A percentile compares a stretch with the other conserved stretches of the same genome.
Conservation (phyloP, 106 monocot species). For the Dendrobium huoshanense region DNA sequence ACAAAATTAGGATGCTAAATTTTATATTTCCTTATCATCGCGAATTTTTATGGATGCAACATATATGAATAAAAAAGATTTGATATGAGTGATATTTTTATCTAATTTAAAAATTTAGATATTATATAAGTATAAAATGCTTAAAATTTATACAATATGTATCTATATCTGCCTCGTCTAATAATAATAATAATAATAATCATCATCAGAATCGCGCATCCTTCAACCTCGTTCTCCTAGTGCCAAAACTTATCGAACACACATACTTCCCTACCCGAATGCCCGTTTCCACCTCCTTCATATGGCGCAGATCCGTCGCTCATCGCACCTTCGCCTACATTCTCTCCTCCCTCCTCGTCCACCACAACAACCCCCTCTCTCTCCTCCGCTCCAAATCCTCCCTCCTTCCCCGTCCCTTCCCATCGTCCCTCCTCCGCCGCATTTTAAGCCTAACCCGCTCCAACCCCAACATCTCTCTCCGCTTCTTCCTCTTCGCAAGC, state of each 20-base stretch:
- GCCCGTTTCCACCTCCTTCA: not conserved
- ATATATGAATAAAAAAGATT: no score
- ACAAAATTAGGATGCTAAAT: no score
- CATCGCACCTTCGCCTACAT: slow-evolving; percentile 16
- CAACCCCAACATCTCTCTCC: slow-evolving; percentile 29
- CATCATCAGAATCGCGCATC: not conserved
- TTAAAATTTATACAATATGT: no score
- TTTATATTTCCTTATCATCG: no score
- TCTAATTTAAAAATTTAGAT: no score
- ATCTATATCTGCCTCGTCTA: no score
- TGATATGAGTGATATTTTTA: no score
- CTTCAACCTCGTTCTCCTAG: not conserved
- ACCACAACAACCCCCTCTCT: slow-evolving; percentile 16
- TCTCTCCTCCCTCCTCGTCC: slow-evolving; percentile 35
- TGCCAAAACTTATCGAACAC: not conserved
- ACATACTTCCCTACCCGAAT: not conserved
- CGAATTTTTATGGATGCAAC: no score
- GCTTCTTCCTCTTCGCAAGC: slow-evolving; percentile 31
- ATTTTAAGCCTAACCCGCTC: slow-evolving; percentile 19
- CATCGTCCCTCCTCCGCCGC: slow-evolving; percentile 20
- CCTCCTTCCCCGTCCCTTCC: slow-evolving; percentile 18
- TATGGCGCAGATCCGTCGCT: slow-evolving; percentile 28
- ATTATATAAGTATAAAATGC: no score
- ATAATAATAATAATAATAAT: no score
- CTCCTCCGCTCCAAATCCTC: slow-evolving; percentile 13